Evolutionary conservation across 2,329 filamentous ascomycete genomes (phyloP), one percentile per base, ranked within the genome.

Genomic region (Verticillium nonalfalfae): DNA sequence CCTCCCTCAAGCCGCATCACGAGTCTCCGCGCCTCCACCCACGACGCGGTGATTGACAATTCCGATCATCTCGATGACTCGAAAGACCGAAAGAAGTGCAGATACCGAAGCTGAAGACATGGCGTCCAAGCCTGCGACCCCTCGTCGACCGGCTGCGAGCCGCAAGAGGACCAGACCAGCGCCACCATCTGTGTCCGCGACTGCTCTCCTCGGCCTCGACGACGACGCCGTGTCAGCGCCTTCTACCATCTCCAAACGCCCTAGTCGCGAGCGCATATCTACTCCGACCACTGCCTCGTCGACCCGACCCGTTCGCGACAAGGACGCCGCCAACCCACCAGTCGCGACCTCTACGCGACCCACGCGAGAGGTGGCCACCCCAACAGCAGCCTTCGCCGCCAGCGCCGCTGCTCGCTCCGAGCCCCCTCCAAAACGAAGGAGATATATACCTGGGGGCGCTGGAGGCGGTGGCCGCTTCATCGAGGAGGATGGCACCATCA

Each of bases 381-480:
- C 33, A 62, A 40, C 62, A 60, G 1, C 63, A 55, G 21, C 69
- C 73, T 33, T 73, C 72, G 60, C 58, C 26, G 57, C 31, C 26
- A 55, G 62, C 14, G 60, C 57, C 52, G 60, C 62, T 21, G 39
- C 45, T n/a, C 58, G 50, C 52, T 79, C 81, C 57, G 88, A 90
- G 66, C 87, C 88, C 33, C 87, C 89, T 13, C 81, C 81, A 1
- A 93, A 92, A 76, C 85, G 85, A 71, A 83, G 88, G 67, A 84
- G 86, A 75, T 97, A 97, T 77, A 85, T 96, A 57, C 91, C 94
- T 38, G 93, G 93, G 57, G 93, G 92, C 3, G 89, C 91, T 62
- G 92, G 91, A 45, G 93, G 93, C 56, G 92, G 93, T 62, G 92
- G 93, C 21, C 82, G 93, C 71, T 96, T 93, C 73, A 80, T 95